Evolutionary conservation across 495 filamentous ascomycete genomes (phyloP), one percentile per base, ranked within the genome.

Genomic region (Penicillium canariense): DNA sequence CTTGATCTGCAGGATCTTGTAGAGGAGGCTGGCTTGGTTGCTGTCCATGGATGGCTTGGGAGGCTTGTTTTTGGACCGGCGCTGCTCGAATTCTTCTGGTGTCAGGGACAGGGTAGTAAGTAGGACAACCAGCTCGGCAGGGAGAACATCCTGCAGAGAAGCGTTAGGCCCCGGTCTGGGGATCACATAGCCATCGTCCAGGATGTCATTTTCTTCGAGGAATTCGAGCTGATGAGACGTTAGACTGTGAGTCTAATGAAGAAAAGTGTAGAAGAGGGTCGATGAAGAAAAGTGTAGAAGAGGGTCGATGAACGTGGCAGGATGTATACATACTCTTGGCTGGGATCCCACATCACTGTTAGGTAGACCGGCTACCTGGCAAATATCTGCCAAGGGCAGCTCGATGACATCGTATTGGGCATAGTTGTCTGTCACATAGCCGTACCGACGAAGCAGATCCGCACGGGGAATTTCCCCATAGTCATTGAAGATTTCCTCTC

Each of bases 401-500:
- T 97, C 93, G 0, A 87, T 83, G 5, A 96, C 91, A 65, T 97
- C 91, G 65, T 86, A 89, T 26, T 80, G 69, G 14, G 83, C 74
- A 60, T 96, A 94, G 50, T 85, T 84, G 26, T 77, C 68, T 2
- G 90, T 95, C 11, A 93, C 84, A 59, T 96, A 97, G 6, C 93
- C 93, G 60, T 96, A 97, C 22, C 93, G 77, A 17, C 93, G 81
- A 17, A 97, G 80, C 17, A 97, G 72, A 65, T 97, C 92, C 0
- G 87, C 83, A 25, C 85, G 87, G 2, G 90, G 86, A 20, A 96
- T 81, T 28, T 88, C 84, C 7, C 92, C 93, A 65, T 96, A 96
- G 67, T 96, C 92, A 58, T 96, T 96, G 61, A 96, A 84, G 17
- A 96, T 84, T 63, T 96, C 89, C 48, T 89, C 83, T n/a, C 87